Conservation (phyloP, 2,329 filamentous ascomycete species). For the Atkinsonella hypoxylon region DNA sequence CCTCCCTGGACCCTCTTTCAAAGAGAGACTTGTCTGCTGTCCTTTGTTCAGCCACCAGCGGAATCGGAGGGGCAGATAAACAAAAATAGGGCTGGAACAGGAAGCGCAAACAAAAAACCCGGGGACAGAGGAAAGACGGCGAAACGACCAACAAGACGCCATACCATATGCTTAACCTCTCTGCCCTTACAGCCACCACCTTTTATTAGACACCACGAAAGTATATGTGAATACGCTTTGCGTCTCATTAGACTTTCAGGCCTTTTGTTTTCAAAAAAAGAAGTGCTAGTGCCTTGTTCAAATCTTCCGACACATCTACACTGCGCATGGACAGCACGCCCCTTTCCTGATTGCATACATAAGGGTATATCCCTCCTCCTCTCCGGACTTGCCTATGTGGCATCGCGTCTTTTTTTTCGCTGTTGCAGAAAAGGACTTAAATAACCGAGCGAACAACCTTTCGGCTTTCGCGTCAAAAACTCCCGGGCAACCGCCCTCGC, state of each 20-base stretch:
- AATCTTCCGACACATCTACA: neutral
- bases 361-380: neutral
- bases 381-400: neutral
- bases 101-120: neutral
- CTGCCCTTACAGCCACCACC: too few relatives aligned
- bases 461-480: neutral
- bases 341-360: neutral
- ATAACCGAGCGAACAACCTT: neutral
- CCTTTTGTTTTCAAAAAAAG: neutral
- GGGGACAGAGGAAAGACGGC: neutral
- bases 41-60: neutral
- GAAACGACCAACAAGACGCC: neutral
- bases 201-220: too few relatives aligned
- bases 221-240: too few relatives aligned
- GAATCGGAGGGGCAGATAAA: neutral
- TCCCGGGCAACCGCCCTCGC: neutral
- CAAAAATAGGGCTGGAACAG: neutral
- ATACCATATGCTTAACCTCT: neutral
- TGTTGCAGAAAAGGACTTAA: neutral
- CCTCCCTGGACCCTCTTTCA: neutral
- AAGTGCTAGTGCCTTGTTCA: neutral
- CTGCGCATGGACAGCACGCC: neutral
- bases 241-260: neutral
- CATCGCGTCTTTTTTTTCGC: neutral
- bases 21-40: neutral